Conservation (phyloP, 1,284 basidiomycete genomes). For the Ganoderma sinense region DNA sequence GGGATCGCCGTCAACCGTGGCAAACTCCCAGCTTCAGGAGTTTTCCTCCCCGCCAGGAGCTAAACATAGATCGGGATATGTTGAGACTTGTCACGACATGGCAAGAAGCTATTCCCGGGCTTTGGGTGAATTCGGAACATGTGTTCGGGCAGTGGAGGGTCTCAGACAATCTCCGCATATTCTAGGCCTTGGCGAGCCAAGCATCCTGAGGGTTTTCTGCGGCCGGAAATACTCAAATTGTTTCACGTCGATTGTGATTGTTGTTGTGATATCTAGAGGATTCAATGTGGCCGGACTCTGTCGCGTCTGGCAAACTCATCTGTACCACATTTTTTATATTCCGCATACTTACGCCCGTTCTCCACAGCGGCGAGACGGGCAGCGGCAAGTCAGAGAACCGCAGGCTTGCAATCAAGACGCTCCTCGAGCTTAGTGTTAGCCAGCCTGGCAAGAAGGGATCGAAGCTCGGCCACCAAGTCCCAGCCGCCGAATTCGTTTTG, state of each 20-base stretch:
- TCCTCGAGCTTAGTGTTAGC: slow-evolving; percentile 89
- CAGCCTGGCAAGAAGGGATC: slow-evolving; percentile 94
- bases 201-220: too few relatives aligned
- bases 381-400: slow-evolving; percentile 95
- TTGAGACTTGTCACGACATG: slow-evolving; percentile 5
- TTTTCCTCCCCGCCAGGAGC: neutral
- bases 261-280: too few relatives aligned
- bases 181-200: too few relatives aligned
- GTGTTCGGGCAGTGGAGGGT: neutral
- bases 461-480: slow-evolving; percentile 86
- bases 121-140: neutral
- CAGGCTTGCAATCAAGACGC: slow-evolving; percentile 88
- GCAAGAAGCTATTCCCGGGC: neutral
- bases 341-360: too few relatives aligned
- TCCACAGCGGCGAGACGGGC: slow-evolving; percentile 86
- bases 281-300: too few relatives aligned
- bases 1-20: slow-evolving; percentile 3
- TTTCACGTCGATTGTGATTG: too few relatives aligned
- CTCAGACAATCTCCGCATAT: neutral
- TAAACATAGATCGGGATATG: neutral
- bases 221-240: too few relatives aligned
- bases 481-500: slow-evolving; percentile 94
- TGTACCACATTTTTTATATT: too few relatives aligned
- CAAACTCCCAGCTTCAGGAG: neutral
- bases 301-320: too few relatives aligned